Evolutionary conservation across 164 flowering plant genomes (phyloP).

Genomic region (Piper longum): DNA sequence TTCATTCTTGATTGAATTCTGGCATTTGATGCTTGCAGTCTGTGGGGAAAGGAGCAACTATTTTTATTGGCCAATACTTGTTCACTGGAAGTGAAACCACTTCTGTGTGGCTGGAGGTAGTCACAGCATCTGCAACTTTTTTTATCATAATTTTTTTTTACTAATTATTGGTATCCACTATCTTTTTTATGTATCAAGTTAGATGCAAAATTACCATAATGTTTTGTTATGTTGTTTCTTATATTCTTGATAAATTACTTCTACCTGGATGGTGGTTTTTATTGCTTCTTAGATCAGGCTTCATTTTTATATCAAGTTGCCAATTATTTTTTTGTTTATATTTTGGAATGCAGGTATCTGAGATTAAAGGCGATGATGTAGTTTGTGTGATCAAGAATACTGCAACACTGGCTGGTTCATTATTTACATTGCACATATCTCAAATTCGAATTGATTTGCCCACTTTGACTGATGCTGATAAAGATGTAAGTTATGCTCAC

Average conservation of each 20-base stretch:
- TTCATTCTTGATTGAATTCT: not conserved
- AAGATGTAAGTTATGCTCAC: conserved; percentile 37
- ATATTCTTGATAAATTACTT: no score
- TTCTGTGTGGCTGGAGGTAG: conserved; percentile 95
- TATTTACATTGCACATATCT: conserved; percentile 65
- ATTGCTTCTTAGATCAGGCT: not conserved
- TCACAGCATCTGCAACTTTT: not conserved
- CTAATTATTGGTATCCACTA: no score
- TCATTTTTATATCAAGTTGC: no score
- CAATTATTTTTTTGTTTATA: conserved; percentile 1
- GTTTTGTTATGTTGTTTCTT: no score
- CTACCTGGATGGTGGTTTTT: no score
- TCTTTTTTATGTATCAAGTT: not conserved
- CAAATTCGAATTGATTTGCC: conserved; percentile 79
- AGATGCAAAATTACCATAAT: no score
- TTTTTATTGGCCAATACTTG: conserved; percentile 82
- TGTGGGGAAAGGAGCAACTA: conserved; percentile 81
- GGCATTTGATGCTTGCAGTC: conserved; percentile 26
- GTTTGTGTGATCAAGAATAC: conserved; percentile 59
- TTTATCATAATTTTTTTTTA: not conserved
- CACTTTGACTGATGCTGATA: conserved; percentile 67
- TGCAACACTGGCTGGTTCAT: conserved; percentile 63
- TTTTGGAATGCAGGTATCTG: conserved; percentile 37
- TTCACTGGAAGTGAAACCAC: conserved; percentile 98
- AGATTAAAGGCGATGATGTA: conserved; percentile 58